Base-by-base conservation (phyloP, 106 monocot species). In the Dendrobium officinale region DNA sequence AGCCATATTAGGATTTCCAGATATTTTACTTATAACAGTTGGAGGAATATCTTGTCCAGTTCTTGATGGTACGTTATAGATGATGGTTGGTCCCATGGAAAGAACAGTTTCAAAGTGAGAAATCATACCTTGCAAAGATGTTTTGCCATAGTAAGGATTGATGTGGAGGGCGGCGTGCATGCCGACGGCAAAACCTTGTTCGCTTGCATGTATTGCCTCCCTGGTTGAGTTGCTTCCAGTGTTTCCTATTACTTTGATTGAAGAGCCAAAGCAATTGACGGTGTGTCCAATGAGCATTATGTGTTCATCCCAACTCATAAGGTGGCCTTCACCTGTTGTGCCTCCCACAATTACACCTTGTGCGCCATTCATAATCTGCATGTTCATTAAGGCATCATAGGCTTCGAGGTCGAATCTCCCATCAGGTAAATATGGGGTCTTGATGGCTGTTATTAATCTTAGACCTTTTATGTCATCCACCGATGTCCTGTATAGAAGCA, bases 231-330 rank as follows among this genome's bases (percentile, higher is more conserved):
- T 97, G 86, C 96, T 97, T 51, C 96, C 93, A 0, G 93, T 92
- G 84, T 97, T 97, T 18, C 96, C 96, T 64, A 97, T 90, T 24
- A 97, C 90, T 86, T 94, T 94, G 64, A 97, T 82, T 29, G 81
- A 83, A 67, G 87, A 27, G 16, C 96, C 96, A 81, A 97, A 97
- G 81, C 93, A 97, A 80, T 93, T 97, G 77, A 97, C 92, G 22
- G 92, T 94, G 73, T 94, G 96, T 0, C 85, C 96, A 26, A 94
- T 94, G 45, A 97, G 93, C 93, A 97, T 97, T 51, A 97, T 94
- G 85, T 97, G 96, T 56, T 97, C 96, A 67, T 97, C 94, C 96
- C 96, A 97, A 83, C 87, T 93, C 96, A 97, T 97, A 4, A 97
- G 88, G 42, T 97, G 96, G n/a, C 96, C 96, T 80, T 97, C 96